These are phyloP conservation scores for Maudiozyma serrabonitensis DNA, from an alignment of 805 yeast genomes.

Conservation along the genomic window DNA sequence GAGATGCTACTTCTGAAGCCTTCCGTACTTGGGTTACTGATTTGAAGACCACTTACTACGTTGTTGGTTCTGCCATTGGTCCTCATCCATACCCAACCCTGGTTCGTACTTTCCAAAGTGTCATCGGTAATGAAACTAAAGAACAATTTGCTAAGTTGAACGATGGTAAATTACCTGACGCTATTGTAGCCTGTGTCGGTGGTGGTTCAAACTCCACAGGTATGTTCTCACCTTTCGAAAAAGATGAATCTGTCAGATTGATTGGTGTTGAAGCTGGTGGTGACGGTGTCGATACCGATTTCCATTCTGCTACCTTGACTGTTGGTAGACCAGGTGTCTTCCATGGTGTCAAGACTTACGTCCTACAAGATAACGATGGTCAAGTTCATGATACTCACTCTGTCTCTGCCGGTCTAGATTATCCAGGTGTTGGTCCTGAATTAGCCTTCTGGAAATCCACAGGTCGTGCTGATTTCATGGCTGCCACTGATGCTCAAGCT, in stretches of 20 bases:
- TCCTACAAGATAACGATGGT: slow-evolving; percentile 84
- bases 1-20: slow-evolving; percentile 98
- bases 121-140: slow-evolving; percentile 91
- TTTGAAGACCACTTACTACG: slow-evolving; percentile 78
- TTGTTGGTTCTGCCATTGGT: slow-evolving; percentile 97
- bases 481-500: slow-evolving; percentile 95
- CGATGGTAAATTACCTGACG: slow-evolving; percentile 79
- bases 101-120: slow-evolving; percentile 96
- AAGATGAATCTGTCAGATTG: slow-evolving; percentile 65
- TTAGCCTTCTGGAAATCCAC: slow-evolving; percentile 89
- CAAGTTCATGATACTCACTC: slow-evolving; percentile 97
- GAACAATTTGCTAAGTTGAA: slow-evolving; percentile 76
- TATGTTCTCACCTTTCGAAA: slow-evolving; percentile 87
- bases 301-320: slow-evolving; percentile 91
- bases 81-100: slow-evolving; percentile 98
- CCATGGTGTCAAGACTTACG: slow-evolving; percentile 95
- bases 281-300: slow-evolving; percentile 81
- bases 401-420: slow-evolving; percentile 95
- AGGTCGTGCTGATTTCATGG: slow-evolving; percentile 83
- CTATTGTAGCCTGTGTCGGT: slow-evolving; percentile 97
- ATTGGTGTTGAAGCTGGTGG: slow-evolving; percentile 99
- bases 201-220: slow-evolving; percentile 98
- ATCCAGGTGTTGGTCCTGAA: slow-evolving; percentile 99
- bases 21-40: slow-evolving; percentile 92
- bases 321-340: slow-evolving; percentile 94